Percentiles rank a stretch among this genome's conserved stretches.
Evolutionary conservation across 768 basidiomycete genomes (phyloP).

Genomic region (Lentinula sp.): DNA sequence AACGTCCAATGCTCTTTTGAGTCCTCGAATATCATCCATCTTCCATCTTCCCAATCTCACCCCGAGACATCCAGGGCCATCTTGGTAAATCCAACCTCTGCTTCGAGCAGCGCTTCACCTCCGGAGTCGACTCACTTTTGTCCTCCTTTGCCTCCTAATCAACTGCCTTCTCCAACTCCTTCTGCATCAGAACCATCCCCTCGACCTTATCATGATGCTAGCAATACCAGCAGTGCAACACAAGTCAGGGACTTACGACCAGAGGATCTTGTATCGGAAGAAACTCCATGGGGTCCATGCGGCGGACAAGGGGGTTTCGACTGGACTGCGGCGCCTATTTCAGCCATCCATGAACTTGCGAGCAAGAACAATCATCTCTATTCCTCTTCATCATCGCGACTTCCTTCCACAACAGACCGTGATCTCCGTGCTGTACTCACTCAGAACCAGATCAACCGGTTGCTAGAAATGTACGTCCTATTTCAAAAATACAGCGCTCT

Average conservation of each 20-base stretch:
- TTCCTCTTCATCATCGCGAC: background rate
- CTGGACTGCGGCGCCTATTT: slow-evolving; percentile 39
- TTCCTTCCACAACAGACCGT: slow-evolving; percentile 17
- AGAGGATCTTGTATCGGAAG: slow-evolving; percentile 28
- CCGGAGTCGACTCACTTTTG: slow-evolving; percentile 9
- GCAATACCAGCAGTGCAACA: slow-evolving; percentile 9
- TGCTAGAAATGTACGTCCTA: slow-evolving; percentile 31
- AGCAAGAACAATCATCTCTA: slow-evolving; percentile 19
- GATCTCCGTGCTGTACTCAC: slow-evolving; percentile 26
- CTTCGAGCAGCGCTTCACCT: background rate
- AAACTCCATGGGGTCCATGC: slow-evolving; percentile 32
- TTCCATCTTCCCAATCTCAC: slow-evolving; percentile 9
- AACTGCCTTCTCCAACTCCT: slow-evolving; percentile 1
- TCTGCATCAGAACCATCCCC: background rate
- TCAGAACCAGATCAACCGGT: slow-evolving; percentile 25
- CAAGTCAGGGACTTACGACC: slow-evolving; percentile 21
- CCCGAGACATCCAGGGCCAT: background rate
- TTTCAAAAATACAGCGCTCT: background rate
- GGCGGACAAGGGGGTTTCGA: slow-evolving; percentile 31
- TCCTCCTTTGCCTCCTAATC: background rate
- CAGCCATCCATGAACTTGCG: slow-evolving; percentile 37
- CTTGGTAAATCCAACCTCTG: background rate
- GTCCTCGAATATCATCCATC: slow-evolving; percentile 21
- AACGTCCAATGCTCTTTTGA: slow-evolving; percentile 41
- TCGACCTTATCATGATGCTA: background rate